Conservation (phyloP, 345 rosid species). For the Hibiscus tridactylites region DNA sequence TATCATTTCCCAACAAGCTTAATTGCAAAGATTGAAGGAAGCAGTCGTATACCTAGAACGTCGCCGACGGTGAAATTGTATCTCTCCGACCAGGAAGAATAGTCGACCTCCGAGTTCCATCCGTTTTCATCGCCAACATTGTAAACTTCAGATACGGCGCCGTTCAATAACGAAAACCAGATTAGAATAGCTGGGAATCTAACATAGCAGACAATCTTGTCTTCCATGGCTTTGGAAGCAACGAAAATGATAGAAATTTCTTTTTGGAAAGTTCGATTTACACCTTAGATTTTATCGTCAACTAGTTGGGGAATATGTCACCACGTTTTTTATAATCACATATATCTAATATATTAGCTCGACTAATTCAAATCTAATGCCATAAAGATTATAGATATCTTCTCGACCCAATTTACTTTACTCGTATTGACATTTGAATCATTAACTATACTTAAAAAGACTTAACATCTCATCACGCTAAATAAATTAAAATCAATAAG, state of each 20-base stretch:
- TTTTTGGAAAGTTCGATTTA: not conserved
- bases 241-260: not conserved
- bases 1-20: too few species aligned
- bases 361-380: too few species aligned
- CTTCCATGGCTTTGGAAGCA: not conserved
- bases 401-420: too few species aligned
- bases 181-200: not conserved
- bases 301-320: not conserved
- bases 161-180: slow-evolving; percentile 6
- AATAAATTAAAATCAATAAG: too few species aligned
- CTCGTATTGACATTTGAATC: too few species aligned
- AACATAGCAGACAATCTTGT: not conserved
- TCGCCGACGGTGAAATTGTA: slow-evolving; percentile 44
- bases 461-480: too few species aligned
- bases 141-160: slow-evolving; percentile 25
- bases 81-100: slow-evolving; percentile 31
- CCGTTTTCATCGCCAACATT: slow-evolving; percentile 35
- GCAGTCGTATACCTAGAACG: slow-evolving; percentile 30
- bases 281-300: not conserved
- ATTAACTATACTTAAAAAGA: too few species aligned
- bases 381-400: too few species aligned
- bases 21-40: not conserved
- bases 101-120: slow-evolving; percentile 32
- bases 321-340: too few species aligned
- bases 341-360: too few species aligned